Base-by-base conservation (phyloP, 495 filamentous ascomycete species). In the Aspergillus sclerotioniger region DNA sequence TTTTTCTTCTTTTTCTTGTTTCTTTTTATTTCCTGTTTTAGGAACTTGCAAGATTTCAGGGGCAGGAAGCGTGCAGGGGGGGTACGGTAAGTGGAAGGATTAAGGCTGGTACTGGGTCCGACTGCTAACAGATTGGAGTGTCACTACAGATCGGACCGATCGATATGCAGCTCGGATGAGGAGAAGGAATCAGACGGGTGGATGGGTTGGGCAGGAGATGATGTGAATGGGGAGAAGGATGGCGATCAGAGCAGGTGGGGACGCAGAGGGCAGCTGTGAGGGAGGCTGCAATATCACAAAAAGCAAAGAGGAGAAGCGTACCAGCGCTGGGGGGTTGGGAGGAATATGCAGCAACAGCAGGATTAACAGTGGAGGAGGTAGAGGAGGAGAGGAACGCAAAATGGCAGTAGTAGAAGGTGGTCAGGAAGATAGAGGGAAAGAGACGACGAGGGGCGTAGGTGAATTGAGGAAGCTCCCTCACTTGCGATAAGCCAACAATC, bases 111-210 rank as follows among this genome's bases (percentile, higher is more conserved):
- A n/a, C 59, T 51, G 56, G 54, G 57, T 33, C 59, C 59, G 29
- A 35, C 39, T 47, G 48, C 53, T 54, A 58, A 57, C 59, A 45
- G 41, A 51, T 28, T 51, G 54, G 55, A 57, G 54, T 60, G 54
- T 51, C 52, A 60, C 51, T 44, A 59, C 57, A 58, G 58, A 60
- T 56, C 54, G 54, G 51, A 45, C 53, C 17, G 51, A 55, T 55
- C 37, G 62, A 57, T 29, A 25, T 51, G 58, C 49, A 67, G 59
- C 51, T 64, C 59, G 59, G 62, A 62, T 53, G n/a, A 54, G 52
- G 51, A 43, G 33, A 53, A 53, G 47, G 59, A 59, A 37, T 60
- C 44, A 55, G 54, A 45, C 59, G 53, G 53, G 20, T 25, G 25
- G 9, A 37, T 37, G 33, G 33, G 9, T 37, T 37, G 33, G 33